phyloP scores from a whole-genome alignment of 2,329 filamentous ascomycete genomes.

The Colletotrichum magnum region DNA sequence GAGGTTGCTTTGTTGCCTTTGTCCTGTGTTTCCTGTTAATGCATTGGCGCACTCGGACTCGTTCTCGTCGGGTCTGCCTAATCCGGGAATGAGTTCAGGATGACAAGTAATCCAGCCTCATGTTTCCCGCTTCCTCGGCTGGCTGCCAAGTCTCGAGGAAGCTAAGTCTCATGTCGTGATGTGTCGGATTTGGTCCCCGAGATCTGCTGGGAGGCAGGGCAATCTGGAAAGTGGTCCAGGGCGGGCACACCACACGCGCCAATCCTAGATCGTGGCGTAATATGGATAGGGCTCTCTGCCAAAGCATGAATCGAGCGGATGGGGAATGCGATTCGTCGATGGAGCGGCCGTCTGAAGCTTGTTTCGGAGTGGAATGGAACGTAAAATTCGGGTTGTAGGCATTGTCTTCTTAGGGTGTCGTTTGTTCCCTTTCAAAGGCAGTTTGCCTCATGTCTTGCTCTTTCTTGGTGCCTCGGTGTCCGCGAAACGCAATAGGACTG shows the following conservation, averaged over 20 bases:
- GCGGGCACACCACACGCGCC: too few relatives aligned
- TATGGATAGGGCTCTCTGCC: background rate
- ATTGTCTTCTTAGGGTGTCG: background rate
- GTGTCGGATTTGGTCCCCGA: background rate
- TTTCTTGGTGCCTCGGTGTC: constrained; percentile 25
- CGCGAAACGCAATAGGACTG: constrained; percentile 16
- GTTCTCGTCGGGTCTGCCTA: constrained; percentile 31
- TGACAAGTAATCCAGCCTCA: background rate
- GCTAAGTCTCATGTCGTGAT: background rate
- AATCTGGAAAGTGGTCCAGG: background rate
- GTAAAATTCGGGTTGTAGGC: background rate
- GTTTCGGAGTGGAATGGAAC: constrained; percentile 20
- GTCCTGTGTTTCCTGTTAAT: constrained; percentile 1
- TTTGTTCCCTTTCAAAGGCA: constrained; percentile 8
- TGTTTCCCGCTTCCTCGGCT: constrained; percentile 23
- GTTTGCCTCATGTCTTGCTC: constrained; percentile 8
- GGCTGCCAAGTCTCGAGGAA: background rate
- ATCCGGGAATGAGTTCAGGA: constrained; percentile 9
- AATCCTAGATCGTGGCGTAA: constrained; percentile 14
- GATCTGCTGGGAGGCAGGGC: constrained; percentile 9
- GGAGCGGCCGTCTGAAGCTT: constrained; percentile 26
- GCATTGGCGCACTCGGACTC: constrained; percentile 36
- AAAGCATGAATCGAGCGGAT: constrained; percentile 23
- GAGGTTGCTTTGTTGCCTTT: constrained; percentile 19
- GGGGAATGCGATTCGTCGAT: constrained; percentile 27